phyloP scores from a whole-genome alignment of 768 basidiomycete genomes.

The Lanmaoa pseudosensibilis region DNA sequence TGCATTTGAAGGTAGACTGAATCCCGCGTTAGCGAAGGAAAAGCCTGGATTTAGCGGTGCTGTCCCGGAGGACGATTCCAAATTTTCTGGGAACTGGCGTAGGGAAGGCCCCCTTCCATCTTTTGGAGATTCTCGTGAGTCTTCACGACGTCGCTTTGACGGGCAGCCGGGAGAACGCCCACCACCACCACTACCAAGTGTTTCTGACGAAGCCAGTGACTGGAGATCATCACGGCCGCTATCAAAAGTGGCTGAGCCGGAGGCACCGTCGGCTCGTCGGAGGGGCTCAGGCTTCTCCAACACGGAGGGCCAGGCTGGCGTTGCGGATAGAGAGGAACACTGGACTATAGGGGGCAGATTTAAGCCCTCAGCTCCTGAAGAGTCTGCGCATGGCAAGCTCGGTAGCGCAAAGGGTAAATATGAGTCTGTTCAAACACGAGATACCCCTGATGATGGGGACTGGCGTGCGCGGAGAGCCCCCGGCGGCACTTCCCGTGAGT shows the following conservation, averaged over 20 bases:
- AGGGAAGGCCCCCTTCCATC: constrained; percentile 85
- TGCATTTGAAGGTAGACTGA: constrained; percentile 9
- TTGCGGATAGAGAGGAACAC: constrained; percentile 76
- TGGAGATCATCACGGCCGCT: constrained; percentile 65
- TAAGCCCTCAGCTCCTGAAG: constrained; percentile 48
- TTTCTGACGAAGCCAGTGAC: constrained; percentile 63
- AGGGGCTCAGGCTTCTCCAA: constrained; percentile 58
- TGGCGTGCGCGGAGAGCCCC: constrained; percentile 62
- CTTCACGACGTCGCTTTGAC: constrained; percentile 68
- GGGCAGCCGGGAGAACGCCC: constrained; percentile 45
- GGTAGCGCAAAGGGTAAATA: constrained; percentile 49
- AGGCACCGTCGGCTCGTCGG: constrained; percentile 49
- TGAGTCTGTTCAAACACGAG: constrained; percentile 56
- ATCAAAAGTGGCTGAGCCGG: constrained; percentile 45
- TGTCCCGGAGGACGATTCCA: constrained; percentile 65
- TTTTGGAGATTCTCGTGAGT: constrained; percentile 56
- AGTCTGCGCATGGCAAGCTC: constrained; percentile 41
- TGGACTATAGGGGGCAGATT: constrained; percentile 80
- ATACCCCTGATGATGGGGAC: constrained; percentile 59
- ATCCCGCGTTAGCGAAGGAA: constrained; percentile 65
- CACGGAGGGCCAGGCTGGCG: constrained; percentile 42
- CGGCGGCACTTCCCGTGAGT: constrained; percentile 64
- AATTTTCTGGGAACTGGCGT: constrained; percentile 84
- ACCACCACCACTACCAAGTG: constrained; percentile 43
- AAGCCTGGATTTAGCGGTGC: constrained; percentile 55